Evolutionary conservation across 108 stramenopile species (phyloP), one percentile per base, ranked within the genome.

Genomic region (Schizochytrium sp.): DNA sequence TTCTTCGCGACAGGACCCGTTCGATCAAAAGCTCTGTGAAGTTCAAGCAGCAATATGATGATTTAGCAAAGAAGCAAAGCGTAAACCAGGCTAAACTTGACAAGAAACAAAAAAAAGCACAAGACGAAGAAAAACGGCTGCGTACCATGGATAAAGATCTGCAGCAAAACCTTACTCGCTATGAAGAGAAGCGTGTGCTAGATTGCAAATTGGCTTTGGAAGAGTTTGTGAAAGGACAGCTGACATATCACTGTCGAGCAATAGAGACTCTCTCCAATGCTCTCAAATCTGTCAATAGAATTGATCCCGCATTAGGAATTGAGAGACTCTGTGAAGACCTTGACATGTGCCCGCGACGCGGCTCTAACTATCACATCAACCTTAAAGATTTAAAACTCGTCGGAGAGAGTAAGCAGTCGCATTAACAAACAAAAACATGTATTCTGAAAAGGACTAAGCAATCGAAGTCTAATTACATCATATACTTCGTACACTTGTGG

Each of bases 211-310:
- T 40, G 5, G 53, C 53, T 5, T 55, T 83, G 1, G 76, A 83
- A 28, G 76, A 83, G 38, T 83, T 83, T 83, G n/a, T 83, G n/a
- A 83, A 83, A 53, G 76, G 76, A 5, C 76, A 83, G 76, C 76
- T 83, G 38, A 12, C 40, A 2, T 83, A 19, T 50, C 76, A 83
- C 76, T 83, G 76, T 42, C 76, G 76, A 7, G 47, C 50, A n/a
- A 55, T 83, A 47, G 76, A 83, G 53, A 10, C 47, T 15, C 53
- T 83, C 76, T 19, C 76, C 76, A 40, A 17, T 5, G 76, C 76
- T 10, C 47, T 83, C 5, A 83, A 83, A 53, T 10, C 76, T 10
- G 50, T 83, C 17, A n/a, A 49, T 10, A 47, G 53, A 5, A 53
- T 83, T 5, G 76, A 83, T 53, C 53, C 76, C 10, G 53, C 76